Conservation (phyloP, 352 stramenopile species). For the Pythium dissimile region DNA sequence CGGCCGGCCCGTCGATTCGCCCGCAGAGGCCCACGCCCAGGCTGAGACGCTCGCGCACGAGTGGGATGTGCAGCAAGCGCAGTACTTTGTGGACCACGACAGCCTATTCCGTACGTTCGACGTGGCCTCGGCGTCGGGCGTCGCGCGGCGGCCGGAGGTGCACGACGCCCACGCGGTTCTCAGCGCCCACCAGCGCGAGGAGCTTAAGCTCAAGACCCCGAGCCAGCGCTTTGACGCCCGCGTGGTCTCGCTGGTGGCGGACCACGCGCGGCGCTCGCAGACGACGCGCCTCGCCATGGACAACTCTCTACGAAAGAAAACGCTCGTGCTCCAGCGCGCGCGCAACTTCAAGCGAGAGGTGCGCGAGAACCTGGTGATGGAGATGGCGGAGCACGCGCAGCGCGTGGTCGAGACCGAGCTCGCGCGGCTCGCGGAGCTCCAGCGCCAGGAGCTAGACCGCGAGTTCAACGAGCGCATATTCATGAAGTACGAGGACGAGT, state of each 20-base stretch:
- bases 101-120: conserved; percentile 48
- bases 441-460: conserved; percentile 32
- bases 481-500: conserved; percentile 76
- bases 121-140: conserved; percentile 31
- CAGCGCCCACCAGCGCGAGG: background rate
- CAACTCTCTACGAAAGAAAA: conserved; percentile 16
- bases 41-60: conserved; percentile 12
- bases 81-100: conserved; percentile 53
- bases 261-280: conserved; percentile 7
- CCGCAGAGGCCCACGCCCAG: conserved; percentile 14
- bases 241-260: conserved; percentile 12
- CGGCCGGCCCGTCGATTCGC: conserved; percentile 17
- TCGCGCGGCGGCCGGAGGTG: conserved; percentile 42
- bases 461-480: conserved; percentile 50
- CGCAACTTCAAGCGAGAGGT: conserved; percentile 63
- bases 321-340: conserved; percentile 26
- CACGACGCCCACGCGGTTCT: conserved; percentile 25
- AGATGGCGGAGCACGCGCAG: conserved; percentile 58
- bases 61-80: conserved; percentile 41
- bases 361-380: conserved; percentile 51
- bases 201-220: conserved; percentile 21
- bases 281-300: conserved; percentile 16
- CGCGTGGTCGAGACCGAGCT: conserved; percentile 47
- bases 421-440: conserved; percentile 31
- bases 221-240: conserved; percentile 34